A percentile compares a stretch with the other conserved stretches of the same genome.
Evolutionary conservation across 2,329 filamentous ascomycete species (phyloP).

Genomic region (Alternaria ventricosa): DNA sequence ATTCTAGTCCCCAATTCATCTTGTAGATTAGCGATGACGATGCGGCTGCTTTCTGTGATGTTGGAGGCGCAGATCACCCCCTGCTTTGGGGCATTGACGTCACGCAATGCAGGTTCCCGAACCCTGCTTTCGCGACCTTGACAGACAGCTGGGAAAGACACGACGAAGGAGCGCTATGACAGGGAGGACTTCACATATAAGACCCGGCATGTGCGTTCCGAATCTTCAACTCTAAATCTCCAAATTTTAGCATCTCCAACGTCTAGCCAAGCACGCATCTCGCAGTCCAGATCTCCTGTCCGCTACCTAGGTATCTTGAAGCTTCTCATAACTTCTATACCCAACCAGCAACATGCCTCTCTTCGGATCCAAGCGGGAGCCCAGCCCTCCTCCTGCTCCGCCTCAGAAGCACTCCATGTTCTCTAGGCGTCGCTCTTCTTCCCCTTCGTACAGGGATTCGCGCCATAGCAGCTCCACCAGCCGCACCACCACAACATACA

Average conservation of each 20-base stretch:
- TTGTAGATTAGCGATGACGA: conserved; percentile 8
- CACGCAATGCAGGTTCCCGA: conserved; percentile 14
- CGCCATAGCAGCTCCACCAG: conserved; percentile 26
- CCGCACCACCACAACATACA: conserved; percentile 22
- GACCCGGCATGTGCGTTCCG: background rate
- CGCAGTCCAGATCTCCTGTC: background rate
- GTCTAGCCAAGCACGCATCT: background rate
- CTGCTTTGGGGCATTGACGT: conserved; percentile 19
- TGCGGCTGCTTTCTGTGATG: conserved; percentile 6
- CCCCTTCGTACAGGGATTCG: conserved; percentile 18
- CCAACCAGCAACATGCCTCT: conserved; percentile 38
- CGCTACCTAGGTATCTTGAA: background rate
- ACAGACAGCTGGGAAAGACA: background rate
- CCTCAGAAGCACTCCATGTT: conserved; percentile 43
- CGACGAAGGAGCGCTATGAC: background rate
- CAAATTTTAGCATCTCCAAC: background rate
- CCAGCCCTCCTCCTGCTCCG: conserved; percentile 32
- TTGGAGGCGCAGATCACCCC: conserved; percentile 10
- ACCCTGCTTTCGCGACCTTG: conserved; percentile 8
- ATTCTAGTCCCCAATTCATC: background rate
- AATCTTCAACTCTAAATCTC: background rate
- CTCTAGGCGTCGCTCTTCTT: conserved; percentile 46
- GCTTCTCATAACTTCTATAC: background rate
- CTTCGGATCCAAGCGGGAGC: conserved; percentile 39
- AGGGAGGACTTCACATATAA: conserved; percentile 1